Conservation (phyloP, 1,284 basidiomycete genomes). For the Marasmius fiardii region DNA sequence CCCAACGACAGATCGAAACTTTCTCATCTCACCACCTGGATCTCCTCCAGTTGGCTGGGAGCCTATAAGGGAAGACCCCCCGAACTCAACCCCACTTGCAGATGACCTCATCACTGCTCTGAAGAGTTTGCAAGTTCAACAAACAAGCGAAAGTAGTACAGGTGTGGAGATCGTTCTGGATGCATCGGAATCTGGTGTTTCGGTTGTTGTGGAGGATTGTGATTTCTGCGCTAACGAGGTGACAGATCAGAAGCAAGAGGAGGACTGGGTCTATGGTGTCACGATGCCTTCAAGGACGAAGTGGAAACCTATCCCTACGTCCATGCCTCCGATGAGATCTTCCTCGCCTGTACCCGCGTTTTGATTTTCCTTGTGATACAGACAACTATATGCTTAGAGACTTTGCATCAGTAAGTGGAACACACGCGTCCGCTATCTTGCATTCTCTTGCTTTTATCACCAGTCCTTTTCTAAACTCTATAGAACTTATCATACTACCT, state of each 20-base stretch:
- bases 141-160: constrained; percentile 22
- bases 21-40: constrained; percentile 97
- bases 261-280: constrained; percentile 58
- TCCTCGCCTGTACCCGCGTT: constrained; percentile 18
- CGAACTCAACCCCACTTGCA: constrained; percentile 84
- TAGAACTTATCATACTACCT: too few relatives aligned
- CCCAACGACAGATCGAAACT: constrained; percentile 86
- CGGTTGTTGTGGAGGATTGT: constrained; percentile 72
- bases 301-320: constrained; percentile 54
- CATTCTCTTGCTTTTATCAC: too few relatives aligned
- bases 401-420: too few relatives aligned
- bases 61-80: constrained; percentile 87
- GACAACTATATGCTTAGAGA: constrained; percentile 14
- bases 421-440: too few relatives aligned
- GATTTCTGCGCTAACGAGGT: constrained; percentile 31
- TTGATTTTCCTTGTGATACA: constrained; percentile 9
- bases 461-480: too few relatives aligned
- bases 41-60: constrained; percentile 98
- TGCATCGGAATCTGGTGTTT: constrained; percentile 66
- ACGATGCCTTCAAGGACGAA: constrained; percentile 45
- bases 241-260: constrained; percentile 24
- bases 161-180: constrained; percentile 58
- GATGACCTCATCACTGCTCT: constrained; percentile 86
- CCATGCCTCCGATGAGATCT: constrained; percentile 50
- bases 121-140: constrained; percentile 52